Conservation (phyloP, 2,329 filamentous ascomycete species). For the Davidsoniella virescens region DNA sequence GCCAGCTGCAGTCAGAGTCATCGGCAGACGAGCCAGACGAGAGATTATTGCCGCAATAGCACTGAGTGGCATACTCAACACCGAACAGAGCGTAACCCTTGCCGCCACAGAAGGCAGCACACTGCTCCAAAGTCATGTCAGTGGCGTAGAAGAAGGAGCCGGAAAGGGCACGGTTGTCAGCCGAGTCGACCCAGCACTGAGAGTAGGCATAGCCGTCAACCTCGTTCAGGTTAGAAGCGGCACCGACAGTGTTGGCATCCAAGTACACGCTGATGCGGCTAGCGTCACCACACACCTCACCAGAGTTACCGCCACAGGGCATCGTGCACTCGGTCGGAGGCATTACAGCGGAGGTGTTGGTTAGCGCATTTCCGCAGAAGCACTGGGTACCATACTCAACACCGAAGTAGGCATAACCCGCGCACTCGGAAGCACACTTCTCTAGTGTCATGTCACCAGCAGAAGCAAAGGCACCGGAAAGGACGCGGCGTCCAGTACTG, state of each 20-base stretch:
- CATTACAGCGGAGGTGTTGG: conserved; percentile 15
- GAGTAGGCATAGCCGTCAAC: conserved; percentile 22
- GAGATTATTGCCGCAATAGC: conserved; percentile 31
- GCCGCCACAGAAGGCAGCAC: conserved; percentile 31
- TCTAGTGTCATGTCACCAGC: conserved; percentile 23
- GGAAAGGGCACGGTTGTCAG: conserved; percentile 22
- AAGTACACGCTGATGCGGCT: conserved; percentile 7
- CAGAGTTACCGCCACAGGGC: conserved; percentile 12
- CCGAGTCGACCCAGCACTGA: conserved; percentile 28
- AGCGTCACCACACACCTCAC: conserved; percentile 12
- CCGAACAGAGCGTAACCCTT: conserved; percentile 30
- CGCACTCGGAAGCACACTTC: conserved; percentile 24
- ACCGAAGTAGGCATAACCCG: conserved; percentile 24
- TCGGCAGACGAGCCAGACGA: conserved; percentile 25
- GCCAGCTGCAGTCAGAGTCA: conserved; percentile 29
- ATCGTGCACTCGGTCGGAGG: conserved; percentile 13
- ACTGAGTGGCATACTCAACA: conserved; percentile 35
- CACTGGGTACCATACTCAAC: conserved; percentile 15
- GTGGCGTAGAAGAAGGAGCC: conserved; percentile 27
- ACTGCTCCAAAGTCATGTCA: conserved; percentile 28
- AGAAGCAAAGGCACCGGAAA: conserved; percentile 19
- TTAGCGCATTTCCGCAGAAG: conserved; percentile 22
- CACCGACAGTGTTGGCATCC: background rate
- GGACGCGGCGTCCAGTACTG: conserved; percentile 19
- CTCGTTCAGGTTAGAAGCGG: background rate